Base-by-base conservation (phyloP, 352 stramenopile genomes). In the Phytophthora cactorum region DNA sequence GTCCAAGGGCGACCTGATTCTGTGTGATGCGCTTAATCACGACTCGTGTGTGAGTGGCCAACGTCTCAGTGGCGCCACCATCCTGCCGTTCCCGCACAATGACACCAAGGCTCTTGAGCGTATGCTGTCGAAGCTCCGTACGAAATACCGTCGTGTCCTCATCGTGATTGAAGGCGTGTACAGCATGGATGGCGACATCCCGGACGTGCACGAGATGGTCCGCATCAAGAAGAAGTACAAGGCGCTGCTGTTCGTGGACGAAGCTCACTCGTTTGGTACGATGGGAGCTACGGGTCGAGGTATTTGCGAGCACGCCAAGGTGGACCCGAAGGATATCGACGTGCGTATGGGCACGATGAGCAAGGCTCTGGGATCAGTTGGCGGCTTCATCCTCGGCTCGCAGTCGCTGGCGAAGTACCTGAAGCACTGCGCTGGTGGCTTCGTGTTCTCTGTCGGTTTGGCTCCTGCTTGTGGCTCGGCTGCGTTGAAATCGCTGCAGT, bases 21-120 rank as follows among this genome's bases (percentile, higher is more conserved):
- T 94, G 15, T 92, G 84, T 52, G 86, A 94, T 53, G 82, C 83
- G 10, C 68, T 94, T 15, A 94, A 94, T 60, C 86, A 94, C 66
- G 79, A 92, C 71, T 92, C 84, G 51, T 92, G 84, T 61, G 86
- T 94, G 14, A 92, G 72, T 27, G 86, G 86, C 17, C 81, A 91
- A 63, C 81, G 83, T 9, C 72, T 92, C 28, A 92, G 82, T 63
- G 86, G 86, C 41, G 86, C 86, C n/a, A 89, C 86, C 6, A 88
- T 94, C 28, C 59, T 92, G 41, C 81, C 84, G 22, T 94, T 92
- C 72, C 86, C 84, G 2, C 86, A 94, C 68, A 94, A 94, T 52
- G 81, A 94, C 69, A 86, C 74, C 9, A 69, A 82, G 46, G 80
- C 84, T 14, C 75, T 92, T 4, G 86, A 92, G n/a, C 81, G 82